phyloP scores from a whole-genome alignment of 768 basidiomycete species.

The Cubamyces sp. region DNA sequence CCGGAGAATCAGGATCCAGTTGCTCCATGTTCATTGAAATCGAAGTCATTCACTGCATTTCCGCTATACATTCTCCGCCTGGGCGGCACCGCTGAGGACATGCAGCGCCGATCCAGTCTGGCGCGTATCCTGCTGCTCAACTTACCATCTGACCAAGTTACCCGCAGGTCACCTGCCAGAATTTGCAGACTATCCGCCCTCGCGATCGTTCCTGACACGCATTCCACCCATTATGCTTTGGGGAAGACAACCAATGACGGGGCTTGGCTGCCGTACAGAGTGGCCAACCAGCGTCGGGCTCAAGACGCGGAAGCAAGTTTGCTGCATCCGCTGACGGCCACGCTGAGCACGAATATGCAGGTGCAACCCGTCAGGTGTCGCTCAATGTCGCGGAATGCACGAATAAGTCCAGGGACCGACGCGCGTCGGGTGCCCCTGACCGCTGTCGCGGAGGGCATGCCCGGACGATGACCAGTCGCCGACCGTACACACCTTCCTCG shows the following conservation, averaged over 20 bases:
- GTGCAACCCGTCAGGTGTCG: not conserved
- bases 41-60: not conserved
- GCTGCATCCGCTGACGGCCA: not conserved
- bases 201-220: not conserved
- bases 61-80: not conserved
- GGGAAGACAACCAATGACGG: too few relatives aligned
- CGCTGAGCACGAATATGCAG: not conserved
- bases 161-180: not conserved
- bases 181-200: not conserved
- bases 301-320: not conserved
- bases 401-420: not conserved
- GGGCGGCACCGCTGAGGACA: not conserved
- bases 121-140: not conserved
- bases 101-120: not conserved
- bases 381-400: conserved; percentile 12
- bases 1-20: not conserved
- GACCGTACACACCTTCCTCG: not conserved
- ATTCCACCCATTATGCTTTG: not conserved
- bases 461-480: not conserved
- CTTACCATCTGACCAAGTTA: not conserved
- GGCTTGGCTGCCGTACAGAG: not conserved
- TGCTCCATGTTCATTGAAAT: not conserved
- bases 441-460: not conserved
- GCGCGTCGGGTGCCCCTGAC: conserved; percentile 10
- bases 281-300: not conserved